Evolutionary conservation across 768 basidiomycete species (phyloP), one percentile per base, ranked within the genome.

Genomic region (Boletus rubescentipes): DNA sequence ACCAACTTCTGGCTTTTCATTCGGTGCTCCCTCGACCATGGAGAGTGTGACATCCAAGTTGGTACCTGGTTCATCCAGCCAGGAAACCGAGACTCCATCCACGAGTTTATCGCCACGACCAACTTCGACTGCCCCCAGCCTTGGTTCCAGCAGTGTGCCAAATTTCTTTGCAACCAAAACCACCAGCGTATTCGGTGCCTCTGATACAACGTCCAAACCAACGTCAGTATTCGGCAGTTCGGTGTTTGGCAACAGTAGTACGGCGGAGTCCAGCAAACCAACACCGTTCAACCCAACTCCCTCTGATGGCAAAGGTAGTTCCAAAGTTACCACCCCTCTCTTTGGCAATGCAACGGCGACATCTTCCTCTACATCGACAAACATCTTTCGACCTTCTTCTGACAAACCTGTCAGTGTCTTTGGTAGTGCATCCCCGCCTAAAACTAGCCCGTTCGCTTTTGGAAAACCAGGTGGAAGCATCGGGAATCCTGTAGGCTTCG

Each of bases 401-500:
- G 59, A 67, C 54, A 57, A 69, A 62, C 48, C 66, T 57, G 44
- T 48, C 59, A 60, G 60, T 54, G 32, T 52, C 32, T 74, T 73
- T 46, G 69, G 72, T 16, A 63, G 61, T 21, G 61, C 61, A 41
- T 65, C 69, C n/a, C 57, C 56, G 11, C 57, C 65, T 1, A 71
- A 63, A 58, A 47, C 61, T 15, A 36, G 51, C 12, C 43, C 59
- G 2, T 72, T 73, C 47, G 32, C 59, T 2, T 70, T 73, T 30
- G 71, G 69, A 36, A 71, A 65, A 44, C 58, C 61, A 32, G 71
- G 51, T 14, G 82, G 82, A 49, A 82, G 76, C 59, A 75, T 85
- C 18, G 83, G 85, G 2, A 85, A 84, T 61, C 81, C 85, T 9
- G 81, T 85, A 9, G 85, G 85, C 6, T 86, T 86, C 57, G 76